Evolutionary conservation across 371 early-diverging fungal genomes (phyloP), one percentile per base, ranked within the genome.

Genomic region (Blakeslea trispora): DNA sequence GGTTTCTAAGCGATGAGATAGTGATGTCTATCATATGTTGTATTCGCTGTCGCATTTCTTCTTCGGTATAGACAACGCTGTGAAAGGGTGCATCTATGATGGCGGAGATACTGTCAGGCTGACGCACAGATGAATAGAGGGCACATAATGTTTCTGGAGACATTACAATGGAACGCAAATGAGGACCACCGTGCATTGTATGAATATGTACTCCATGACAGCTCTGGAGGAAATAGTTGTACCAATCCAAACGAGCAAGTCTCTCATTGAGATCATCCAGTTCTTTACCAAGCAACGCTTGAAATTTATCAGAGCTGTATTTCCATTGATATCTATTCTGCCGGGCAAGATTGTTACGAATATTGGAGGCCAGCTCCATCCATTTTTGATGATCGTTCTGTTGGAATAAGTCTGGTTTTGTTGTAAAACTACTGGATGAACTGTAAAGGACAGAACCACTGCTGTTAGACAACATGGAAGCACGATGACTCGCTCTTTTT

Each of bases 341-440:
- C 31, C 50, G 53, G 17, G 55, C 53, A 5, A 69, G 34, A n/a
- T 46, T 53, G 19, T 50, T 56, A 21, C 61, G 64, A 14, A 60
- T 64, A 21, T 61, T 61, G 40, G 65, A 61, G 37, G 69, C 64
- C 57, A 69, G 58, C 49, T 69, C 69, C 65, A 64, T 54, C 65
- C 57, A 58, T 39, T 64, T 64, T 18, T 59, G 55, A 28, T 55
- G 59, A n/a, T 64, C 59, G 18, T 52, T 24, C 8, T 45, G 24
- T 15, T 54, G n/a, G 23, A 40, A 3, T 1, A 41, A 24, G 24
- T 41, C 51, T 17, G 31, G 4, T 28, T 40, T 22, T 17, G 37
- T 51, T 15, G 39, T 14, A n/a, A 48, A 28, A 22, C 32, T 32
- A 19, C 17, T 37, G 6, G 5, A 28, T 37, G 37, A 37, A 14